Conservation (phyloP, 202 grass and related monocot genomes). For the Setaria italica region DNA sequence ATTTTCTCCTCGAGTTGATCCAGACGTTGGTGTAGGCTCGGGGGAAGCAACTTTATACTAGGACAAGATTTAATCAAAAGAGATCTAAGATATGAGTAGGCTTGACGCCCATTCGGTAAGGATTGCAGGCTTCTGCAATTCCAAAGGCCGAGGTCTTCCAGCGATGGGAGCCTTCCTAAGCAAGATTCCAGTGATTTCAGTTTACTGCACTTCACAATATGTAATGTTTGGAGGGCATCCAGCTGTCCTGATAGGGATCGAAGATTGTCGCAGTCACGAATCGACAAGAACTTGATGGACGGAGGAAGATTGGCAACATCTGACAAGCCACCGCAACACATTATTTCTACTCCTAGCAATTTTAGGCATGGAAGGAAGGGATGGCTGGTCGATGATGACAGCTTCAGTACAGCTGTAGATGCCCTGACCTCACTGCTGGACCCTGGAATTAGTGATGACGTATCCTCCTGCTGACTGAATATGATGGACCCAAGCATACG, state of each 20-base stretch:
- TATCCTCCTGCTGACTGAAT: not conserved
- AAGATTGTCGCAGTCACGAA: not conserved
- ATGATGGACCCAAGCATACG: not conserved
- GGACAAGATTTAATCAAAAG: not conserved
- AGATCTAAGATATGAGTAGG: not conserved
- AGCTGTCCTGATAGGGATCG: not conserved
- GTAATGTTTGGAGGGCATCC: not conserved
- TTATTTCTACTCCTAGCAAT: fast-evolving
- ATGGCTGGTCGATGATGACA: not conserved
- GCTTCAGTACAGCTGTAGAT: too few species aligned
- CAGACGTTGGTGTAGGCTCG: not conserved
- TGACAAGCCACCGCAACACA: not conserved
- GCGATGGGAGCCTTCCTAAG: not conserved
- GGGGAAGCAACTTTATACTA: not conserved
- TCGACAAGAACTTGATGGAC: not conserved
- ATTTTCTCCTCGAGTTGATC: not conserved
- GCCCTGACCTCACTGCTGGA: too few species aligned
- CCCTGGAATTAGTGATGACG: not conserved
- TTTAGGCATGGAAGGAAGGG: not conserved
- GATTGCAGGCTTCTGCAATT: not conserved
- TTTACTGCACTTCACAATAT: fast-evolving
- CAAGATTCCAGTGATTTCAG: not conserved
- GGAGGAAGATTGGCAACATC: not conserved
- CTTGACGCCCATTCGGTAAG: not conserved
- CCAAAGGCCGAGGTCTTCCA: fast-evolving